A percentile compares a stretch with the other conserved stretches of the same genome.
phyloP scores from a whole-genome alignment of 1,284 basidiomycete species.

The Cryptococcus amylolentus region DNA sequence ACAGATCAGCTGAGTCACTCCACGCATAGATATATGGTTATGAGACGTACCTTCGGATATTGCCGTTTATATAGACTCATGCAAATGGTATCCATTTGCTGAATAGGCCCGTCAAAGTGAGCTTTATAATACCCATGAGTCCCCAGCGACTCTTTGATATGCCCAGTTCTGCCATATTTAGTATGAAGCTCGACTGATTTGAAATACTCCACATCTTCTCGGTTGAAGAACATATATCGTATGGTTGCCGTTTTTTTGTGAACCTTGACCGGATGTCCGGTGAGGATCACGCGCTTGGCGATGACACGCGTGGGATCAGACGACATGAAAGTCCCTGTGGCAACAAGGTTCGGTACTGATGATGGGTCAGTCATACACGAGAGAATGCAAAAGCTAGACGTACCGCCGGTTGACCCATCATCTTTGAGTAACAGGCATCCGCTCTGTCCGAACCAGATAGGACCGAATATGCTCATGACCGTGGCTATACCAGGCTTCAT shows the following conservation, averaged over 20 bases:
- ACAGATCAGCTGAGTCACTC: too few species aligned
- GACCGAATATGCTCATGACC: conserved; percentile 83
- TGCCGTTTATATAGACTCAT: conserved; percentile 88
- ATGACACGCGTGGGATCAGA: conserved; percentile 89
- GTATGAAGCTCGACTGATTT: conserved; percentile 90
- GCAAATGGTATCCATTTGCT: conserved; percentile 93
- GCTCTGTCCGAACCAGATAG: conserved; percentile 82
- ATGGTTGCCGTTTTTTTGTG: conserved; percentile 98
- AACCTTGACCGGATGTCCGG: conserved; percentile 94
- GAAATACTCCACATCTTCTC: conserved; percentile 89
- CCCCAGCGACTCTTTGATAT: conserved; percentile 89
- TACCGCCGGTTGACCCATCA: conserved; percentile 63
- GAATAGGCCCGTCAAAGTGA: conserved; percentile 90
- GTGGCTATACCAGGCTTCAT: conserved; percentile 74
- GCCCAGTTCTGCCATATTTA: conserved; percentile 87
- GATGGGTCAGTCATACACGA: not conserved
- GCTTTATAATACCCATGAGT: conserved; percentile 99
- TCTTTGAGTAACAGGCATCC: conserved; percentile 71
- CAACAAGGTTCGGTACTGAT: conserved; percentile 77
- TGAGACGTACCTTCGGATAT: conserved; percentile 66
- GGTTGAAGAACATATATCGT: conserved; percentile 97
- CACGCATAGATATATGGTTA: too few species aligned
- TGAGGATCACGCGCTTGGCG: conserved; percentile 87
- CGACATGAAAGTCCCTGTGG: conserved; percentile 81
- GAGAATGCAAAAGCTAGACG: conserved; percentile 15